These are phyloP conservation scores for Suillus occidentalis DNA, from an alignment of 768 basidiomycete genomes.

Conservation along the genomic window DNA sequence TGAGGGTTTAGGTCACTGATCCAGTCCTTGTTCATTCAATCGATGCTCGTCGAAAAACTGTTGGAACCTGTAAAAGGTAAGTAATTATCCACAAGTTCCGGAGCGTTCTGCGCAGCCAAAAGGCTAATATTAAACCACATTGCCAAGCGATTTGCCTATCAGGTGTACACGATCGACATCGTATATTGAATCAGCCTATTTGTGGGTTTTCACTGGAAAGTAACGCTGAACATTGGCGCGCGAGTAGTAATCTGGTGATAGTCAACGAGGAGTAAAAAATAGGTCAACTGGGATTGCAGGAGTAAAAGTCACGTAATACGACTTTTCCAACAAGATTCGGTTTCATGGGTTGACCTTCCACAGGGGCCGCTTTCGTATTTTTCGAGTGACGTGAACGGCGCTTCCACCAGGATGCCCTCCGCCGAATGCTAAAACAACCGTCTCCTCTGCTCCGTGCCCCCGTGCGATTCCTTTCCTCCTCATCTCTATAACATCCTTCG, in stretches of 20 bases:
- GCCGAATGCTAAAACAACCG: constrained; percentile 90
- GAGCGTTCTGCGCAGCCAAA: constrained; percentile 21
- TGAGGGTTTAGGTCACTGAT: neutral
- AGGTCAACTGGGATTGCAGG: constrained; percentile 16
- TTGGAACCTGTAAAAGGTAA: neutral
- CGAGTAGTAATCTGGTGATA: neutral
- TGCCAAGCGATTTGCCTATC: constrained; percentile 23
- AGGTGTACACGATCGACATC: constrained; percentile 11
- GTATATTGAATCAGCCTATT: constrained; percentile 4
- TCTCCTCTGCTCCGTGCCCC: constrained; percentile 76
- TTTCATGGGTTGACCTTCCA: constrained; percentile 79
- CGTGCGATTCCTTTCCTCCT: constrained; percentile 78
- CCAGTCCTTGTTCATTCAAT: neutral
- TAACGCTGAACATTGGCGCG: neutral
- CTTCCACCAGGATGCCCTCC: constrained; percentile 66
- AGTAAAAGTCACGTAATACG: constrained; percentile 29
- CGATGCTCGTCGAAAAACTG: neutral
- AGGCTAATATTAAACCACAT: constrained; percentile 22
- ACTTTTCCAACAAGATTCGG: constrained; percentile 24
- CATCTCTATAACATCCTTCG: constrained; percentile 83
- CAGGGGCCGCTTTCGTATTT: constrained; percentile 80
- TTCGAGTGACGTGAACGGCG: constrained; percentile 85
- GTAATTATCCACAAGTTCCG: neutral
- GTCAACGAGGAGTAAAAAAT: constrained; percentile 15
- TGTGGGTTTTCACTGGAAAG: neutral